These are phyloP conservation scores for Solanum paucissectum DNA, from an alignment of 257 asterid genomes.

Conservation along the genomic window DNA sequence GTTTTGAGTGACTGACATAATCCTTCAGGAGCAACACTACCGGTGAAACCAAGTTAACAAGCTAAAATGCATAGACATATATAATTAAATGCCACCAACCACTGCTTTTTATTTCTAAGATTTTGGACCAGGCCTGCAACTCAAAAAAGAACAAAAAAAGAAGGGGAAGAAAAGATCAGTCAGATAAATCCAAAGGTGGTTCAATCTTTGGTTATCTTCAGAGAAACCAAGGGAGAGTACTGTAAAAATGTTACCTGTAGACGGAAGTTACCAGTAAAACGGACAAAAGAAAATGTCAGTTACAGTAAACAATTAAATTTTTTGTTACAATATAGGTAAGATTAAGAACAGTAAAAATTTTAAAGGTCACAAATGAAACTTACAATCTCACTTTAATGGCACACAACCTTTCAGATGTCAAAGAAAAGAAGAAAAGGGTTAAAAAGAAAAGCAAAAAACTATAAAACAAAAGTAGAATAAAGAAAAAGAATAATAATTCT, in stretches of 20 bases:
- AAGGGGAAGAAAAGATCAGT: background rate
- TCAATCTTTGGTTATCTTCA: background rate
- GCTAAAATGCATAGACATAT: constrained; percentile 1
- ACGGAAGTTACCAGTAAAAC: background rate
- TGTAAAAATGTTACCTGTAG: background rate
- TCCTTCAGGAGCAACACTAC: constrained; percentile 6
- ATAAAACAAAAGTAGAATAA: too few species aligned
- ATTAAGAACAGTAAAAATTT: too few species aligned
- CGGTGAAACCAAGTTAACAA: background rate
- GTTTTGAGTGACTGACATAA: background rate
- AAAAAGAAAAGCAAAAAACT: too few species aligned
- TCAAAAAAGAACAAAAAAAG: background rate
- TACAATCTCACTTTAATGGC: too few species aligned
- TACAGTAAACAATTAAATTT: background rate
- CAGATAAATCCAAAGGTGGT: background rate
- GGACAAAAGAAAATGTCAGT: background rate
- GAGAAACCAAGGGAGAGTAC: background rate
- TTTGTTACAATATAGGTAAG: background rate
- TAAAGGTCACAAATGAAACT: too few species aligned
- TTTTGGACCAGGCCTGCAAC: background rate
- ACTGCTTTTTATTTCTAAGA: background rate
- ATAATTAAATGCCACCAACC: constrained; percentile 1
- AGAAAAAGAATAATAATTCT: too few species aligned
- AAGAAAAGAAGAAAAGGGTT: too few species aligned
- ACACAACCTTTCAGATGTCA: too few species aligned